Evolutionary conservation across 257 asterid genomes (phyloP), one percentile per base, ranked within the genome.

Genomic region (Handroanthus guayacan): DNA sequence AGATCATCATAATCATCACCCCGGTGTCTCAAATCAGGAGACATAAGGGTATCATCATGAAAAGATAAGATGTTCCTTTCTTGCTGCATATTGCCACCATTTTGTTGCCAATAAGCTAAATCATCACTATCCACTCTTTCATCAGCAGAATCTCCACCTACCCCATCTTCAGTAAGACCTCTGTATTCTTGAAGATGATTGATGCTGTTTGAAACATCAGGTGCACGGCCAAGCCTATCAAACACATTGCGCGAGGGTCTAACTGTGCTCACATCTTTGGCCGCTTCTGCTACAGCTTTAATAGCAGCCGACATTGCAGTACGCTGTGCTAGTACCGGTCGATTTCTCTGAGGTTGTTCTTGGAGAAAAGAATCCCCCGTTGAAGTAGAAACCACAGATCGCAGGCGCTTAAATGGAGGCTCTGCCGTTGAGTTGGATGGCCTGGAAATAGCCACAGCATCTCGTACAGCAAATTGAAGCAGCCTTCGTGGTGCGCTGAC

Each of bases 381-480:
- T 36, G 89, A 62, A 20, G 89, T 82, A 31, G 97, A 81, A 82
- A 95, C 96, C 75, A 93, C 98, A 54, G 99, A 95, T 11, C 97
- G 88, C 62, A 95, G 92, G 65, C 97, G 95, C 74, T 93, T 95
- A 62, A 69, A 69, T 60, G 96, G 90, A 73, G 90, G 89, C 69
- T 89, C 93, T 61, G 31, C 31, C 1, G 79, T 67, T 62, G 83
- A 74, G 80, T 67, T 86, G 66, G 89, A 75, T 36, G 91, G 84
- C 88, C 87, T 87, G 60, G 92, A 84, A 77, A 94, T 84, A 67
- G 84, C 95, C 48, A 95, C 95, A 48, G 99, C 97, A 86, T 95
- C 99, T 58, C 97, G 93, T 48, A 95, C 96, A 20, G 99, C 99
- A 81, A 85, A 90, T 75, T 93, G 99, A 77, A 95, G 91, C 81